Evolutionary conservation across 805 yeast genomes (phyloP), one percentile per base, ranked within the genome.

Genomic region (Candida ulmi): DNA sequence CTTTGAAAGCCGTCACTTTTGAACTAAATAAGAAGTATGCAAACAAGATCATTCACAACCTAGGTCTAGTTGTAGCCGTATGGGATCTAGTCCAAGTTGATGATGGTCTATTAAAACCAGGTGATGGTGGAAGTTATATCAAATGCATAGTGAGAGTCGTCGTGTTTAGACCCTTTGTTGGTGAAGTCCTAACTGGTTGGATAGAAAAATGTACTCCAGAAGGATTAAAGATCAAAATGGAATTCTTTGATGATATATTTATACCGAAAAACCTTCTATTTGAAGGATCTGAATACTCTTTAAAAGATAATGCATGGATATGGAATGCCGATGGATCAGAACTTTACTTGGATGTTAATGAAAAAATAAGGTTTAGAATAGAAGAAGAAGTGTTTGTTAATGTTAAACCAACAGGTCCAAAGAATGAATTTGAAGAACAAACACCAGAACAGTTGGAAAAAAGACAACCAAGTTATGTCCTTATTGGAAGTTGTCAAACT

Each of bases 101-200:
- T 36, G 98, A 93, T 51, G 99, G 98, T 5, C 70, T 86, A 47
- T 68, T 93, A 43, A 83, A 80, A 52, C 96, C 96, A 2, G 98
- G 99, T 8, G 98, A 93, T 62, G 98, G 99, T 8, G 88, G 90
- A 2, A 72, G 88, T 5, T 90, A 72, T 52, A 79, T 87, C 30
- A 83, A 81, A 46, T 85, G 83, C 16, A 73, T 68, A 40, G 86
- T 88, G 55, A 65, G 97, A 37, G 69, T 83, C 35, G 68, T 90
- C 9, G 81, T 91, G 2, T 93, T 93, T 72, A 84, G 90, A 48
- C 99, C 99, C 1, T 91, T 91, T 61, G 80, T 87, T 1, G 99
- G 99, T 9, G 99, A 93, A 58, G 77, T 91, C 8, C 60, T 93
- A 19, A 81, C 88, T 0, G 99, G 99, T 2, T 88, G 95, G 91